Conservation (phyloP, 805 yeast genomes). For the Phaffomyces opuntiae region DNA sequence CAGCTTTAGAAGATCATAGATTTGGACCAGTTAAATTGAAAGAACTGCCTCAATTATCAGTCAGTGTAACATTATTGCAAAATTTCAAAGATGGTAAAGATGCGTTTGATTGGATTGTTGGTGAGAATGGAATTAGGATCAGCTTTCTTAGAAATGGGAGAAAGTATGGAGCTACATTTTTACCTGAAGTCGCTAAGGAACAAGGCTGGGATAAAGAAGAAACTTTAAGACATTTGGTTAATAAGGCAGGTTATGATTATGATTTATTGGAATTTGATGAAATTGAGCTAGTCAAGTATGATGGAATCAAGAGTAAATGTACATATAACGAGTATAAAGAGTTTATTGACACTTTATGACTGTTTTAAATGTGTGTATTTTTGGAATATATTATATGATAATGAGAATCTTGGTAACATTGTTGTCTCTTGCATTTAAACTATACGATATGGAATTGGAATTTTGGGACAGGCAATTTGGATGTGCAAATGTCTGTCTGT, state of each 20-base stretch:
- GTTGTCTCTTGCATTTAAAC: too few species aligned
- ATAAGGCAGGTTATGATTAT: slow-evolving; percentile 54
- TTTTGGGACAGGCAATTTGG: too few species aligned
- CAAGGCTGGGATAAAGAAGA: slow-evolving; percentile 74
- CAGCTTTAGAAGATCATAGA: slow-evolving; percentile 75
- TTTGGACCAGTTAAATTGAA: slow-evolving; percentile 52
- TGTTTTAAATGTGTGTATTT: too few species aligned
- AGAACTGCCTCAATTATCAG: slow-evolving; percentile 48
- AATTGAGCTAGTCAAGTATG: slow-evolving; percentile 46
- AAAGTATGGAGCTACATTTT: slow-evolving; percentile 64
- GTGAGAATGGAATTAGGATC: slow-evolving; percentile 74
- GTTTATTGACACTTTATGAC: slow-evolving; percentile 1
- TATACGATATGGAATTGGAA: too few species aligned
- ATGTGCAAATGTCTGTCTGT: too few species aligned
- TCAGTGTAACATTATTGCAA: slow-evolving; percentile 54
- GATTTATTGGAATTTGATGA: slow-evolving; percentile 29
- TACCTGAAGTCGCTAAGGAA: slow-evolving; percentile 87
- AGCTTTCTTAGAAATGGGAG: slow-evolving; percentile 36
- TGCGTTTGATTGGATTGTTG: slow-evolving; percentile 41
- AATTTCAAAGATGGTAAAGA: slow-evolving; percentile 47
- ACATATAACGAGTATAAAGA: slow-evolving; percentile 33
- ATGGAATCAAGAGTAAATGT: slow-evolving; percentile 42
- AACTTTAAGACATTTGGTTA: slow-evolving; percentile 63
- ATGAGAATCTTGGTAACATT: too few species aligned
- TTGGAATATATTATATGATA: too few species aligned